Percentiles rank a stretch among this genome's conserved stretches.
Evolutionary conservation across 768 basidiomycete species (phyloP).

Genomic region (Mrakia blollopis): DNA sequence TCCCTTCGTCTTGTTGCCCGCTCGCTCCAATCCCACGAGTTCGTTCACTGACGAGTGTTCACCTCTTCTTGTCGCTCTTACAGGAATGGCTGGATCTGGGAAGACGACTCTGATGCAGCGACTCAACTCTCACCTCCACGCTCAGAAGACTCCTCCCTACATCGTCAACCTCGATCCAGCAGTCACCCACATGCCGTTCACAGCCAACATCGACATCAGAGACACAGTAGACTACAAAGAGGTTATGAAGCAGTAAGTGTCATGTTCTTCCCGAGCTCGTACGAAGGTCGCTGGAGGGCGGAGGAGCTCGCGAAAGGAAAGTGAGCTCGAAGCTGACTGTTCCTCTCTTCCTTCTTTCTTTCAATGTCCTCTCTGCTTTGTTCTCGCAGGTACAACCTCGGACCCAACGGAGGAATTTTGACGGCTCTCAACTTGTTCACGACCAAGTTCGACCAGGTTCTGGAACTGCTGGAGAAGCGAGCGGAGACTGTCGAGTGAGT

Average conservation of each 20-base stretch:
- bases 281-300: not conserved
- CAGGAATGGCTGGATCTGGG: constrained; percentile 47
- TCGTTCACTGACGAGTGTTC: no score
- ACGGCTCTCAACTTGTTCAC: constrained; percentile 97
- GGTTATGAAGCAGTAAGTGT: constrained; percentile 97
- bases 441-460: constrained; percentile 96
- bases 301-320: not conserved
- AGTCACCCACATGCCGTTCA: constrained; percentile 82
- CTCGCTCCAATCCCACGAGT: not conserved
- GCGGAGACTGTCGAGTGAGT: constrained; percentile 81
- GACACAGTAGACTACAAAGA: constrained; percentile 96
- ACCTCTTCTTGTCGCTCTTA: not conserved
- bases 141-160: constrained; percentile 66
- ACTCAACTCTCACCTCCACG: constrained; percentile 85
- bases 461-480: constrained; percentile 83
- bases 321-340: not conserved
- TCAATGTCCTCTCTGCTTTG: not conserved
- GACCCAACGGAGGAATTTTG: constrained; percentile 95
- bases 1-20: not conserved
- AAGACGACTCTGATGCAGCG: constrained; percentile 97
- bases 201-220: constrained; percentile 94
- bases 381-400: constrained; percentile 80
- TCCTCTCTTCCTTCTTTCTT: not conserved
- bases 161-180: constrained; percentile 97
- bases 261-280: not conserved